These are phyloP conservation scores for Penicillium bialowiezense DNA, from an alignment of 495 filamentous ascomycete genomes.

Conservation along the genomic window DNA sequence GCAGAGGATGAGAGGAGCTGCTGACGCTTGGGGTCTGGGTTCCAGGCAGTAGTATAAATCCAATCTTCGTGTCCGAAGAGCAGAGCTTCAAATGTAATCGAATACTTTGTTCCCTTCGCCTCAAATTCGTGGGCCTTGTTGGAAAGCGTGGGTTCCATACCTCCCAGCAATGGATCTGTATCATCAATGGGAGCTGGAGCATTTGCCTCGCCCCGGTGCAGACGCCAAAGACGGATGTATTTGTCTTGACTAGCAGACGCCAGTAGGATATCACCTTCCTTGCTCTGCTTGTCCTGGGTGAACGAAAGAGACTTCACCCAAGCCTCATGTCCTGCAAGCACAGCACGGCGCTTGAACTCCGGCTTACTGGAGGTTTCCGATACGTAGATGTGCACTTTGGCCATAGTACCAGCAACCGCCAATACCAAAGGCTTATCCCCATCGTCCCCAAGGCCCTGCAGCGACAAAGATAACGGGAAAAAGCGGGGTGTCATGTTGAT, in stretches of 20 bases:
- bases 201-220: conserved; percentile 61
- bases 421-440: conserved; percentile 57
- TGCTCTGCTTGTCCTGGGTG: conserved; percentile 54
- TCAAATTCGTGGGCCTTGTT: conserved; percentile 82
- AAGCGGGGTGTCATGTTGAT: conserved; percentile 72
- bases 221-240: conserved; percentile 90
- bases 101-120: conserved; percentile 58
- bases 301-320: conserved; percentile 90
- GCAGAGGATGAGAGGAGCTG: conserved; percentile 89
- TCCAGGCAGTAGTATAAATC: conserved; percentile 88
- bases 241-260: conserved; percentile 97
- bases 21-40: conserved; percentile 49
- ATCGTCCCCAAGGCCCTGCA: conserved; percentile 53
- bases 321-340: conserved; percentile 85
- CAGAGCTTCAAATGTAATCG: conserved; percentile 89
- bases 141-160: conserved; percentile 60
- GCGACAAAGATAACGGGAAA: conserved; percentile 73
- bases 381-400: conserved; percentile 73
- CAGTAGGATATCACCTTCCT: conserved; percentile 67
- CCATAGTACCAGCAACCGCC: conserved; percentile 80
- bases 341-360: conserved; percentile 71
- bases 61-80: conserved; percentile 97
- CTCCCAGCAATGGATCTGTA: conserved; percentile 56
- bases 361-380: conserved; percentile 35
- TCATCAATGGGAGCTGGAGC: conserved; percentile 34